Evolutionary conservation across 2,329 filamentous ascomycete genomes (phyloP).

Genomic region (Alternaria angustiovoidea): DNA sequence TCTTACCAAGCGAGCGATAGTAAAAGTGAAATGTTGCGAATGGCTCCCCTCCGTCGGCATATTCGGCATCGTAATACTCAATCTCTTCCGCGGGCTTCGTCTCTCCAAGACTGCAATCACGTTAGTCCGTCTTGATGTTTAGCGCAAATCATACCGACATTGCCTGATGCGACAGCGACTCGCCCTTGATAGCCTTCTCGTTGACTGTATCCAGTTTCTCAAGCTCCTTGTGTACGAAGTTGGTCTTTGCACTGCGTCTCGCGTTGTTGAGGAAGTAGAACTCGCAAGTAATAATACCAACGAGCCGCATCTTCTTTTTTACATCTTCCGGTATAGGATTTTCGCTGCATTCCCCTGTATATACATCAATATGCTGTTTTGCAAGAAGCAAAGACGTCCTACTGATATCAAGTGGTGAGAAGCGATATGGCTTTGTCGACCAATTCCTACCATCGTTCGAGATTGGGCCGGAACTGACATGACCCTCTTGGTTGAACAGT

Average conservation of each 20-base stretch:
- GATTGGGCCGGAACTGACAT: conserved; percentile 12
- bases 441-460: conserved; percentile 5
- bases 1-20: conserved; percentile 31
- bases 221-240: conserved; percentile 19
- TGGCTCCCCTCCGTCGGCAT: conserved; percentile 8
- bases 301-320: conserved; percentile 6
- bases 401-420: conserved; percentile 20
- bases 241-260: neutral
- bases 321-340: neutral
- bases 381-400: neutral
- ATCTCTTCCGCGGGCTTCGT: conserved; percentile 7
- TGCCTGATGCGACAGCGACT: conserved; percentile 16
- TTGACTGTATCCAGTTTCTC: conserved; percentile 23
- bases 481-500: conserved; percentile 6
- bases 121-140: conserved; percentile 6
- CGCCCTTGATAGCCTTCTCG: conserved; percentile 28
- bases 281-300: conserved; percentile 24
- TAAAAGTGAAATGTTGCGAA: conserved; percentile 32
- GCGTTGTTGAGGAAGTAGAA: conserved; percentile 20
- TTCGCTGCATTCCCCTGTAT: neutral
- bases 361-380: neutral
- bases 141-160: conserved; percentile 6
- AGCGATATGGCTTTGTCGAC: conserved; percentile 23
- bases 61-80: conserved; percentile 11
- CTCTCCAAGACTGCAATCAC: neutral